Evolutionary conservation across 2,329 filamentous ascomycete species (phyloP), one percentile per base, ranked within the genome.

Genomic region (Hypoxylon sp.): DNA sequence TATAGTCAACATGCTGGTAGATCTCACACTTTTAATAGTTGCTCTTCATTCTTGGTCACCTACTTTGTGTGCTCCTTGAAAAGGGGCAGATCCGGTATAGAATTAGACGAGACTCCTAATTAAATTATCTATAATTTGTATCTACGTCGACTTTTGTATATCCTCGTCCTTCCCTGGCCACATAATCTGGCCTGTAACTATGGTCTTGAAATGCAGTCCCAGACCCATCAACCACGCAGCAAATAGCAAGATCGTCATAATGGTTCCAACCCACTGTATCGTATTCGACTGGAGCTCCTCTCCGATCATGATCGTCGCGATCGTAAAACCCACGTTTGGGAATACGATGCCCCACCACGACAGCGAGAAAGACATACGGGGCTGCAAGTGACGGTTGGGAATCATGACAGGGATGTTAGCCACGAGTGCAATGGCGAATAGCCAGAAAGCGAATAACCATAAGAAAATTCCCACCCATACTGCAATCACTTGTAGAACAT

Each of bases 81-180:
- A 31, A 31, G 29, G 29, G 29, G 29, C 8, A 6, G 6, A 31
- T 9, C 29, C 29, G 6, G 6, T 9, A 31, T 31, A 31, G 29
- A 8, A 31, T 2, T 31, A 31, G 29, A 31, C 6, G 8, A 5
- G 5, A 14, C 35, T n/a, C 35, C n/a, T 10, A 6, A 39, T 39
- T 6, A 2, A 39, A 39, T 14, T n/a, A 39, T 6, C 35, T 39
- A 4, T 17, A 47, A 33, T 14, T 9, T 19, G 13, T 17, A 9
- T 35, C 44, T 51, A 54, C 14, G 35, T 53, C 11, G 17, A 24
- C 39, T 57, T 58, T 9, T 11, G 10, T 22, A 26, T 33, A 65
- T 80, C 76, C 59, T 80, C 77, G 63, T 80, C 79, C 46, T 75
- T 77, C 5, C 79, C 78, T 0, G 79, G 78, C 74, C 76, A 80